Conservation (phyloP, 768 basidiomycete species). For the Butyriboletus loyo region DNA sequence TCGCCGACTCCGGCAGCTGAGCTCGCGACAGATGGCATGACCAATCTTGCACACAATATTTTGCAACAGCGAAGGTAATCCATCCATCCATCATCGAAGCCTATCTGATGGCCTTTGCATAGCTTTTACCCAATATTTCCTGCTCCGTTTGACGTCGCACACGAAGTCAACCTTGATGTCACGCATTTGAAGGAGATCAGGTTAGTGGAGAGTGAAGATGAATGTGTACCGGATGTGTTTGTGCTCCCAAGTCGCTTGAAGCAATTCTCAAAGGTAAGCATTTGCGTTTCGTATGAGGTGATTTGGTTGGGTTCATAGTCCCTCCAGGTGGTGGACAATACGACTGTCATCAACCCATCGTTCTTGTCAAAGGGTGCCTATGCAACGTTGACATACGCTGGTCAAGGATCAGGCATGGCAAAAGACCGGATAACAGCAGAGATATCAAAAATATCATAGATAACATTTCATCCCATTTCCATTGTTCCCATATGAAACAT, state of each 20-base stretch:
- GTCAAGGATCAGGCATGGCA: slow-evolving; percentile 24
- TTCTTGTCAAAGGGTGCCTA: slow-evolving; percentile 63
- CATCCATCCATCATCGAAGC: neutral
- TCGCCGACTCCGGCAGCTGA: slow-evolving; percentile 44
- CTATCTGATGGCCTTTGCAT: neutral
- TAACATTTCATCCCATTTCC: neutral
- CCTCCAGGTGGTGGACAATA: slow-evolving; percentile 69
- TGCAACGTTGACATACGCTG: slow-evolving; percentile 40
- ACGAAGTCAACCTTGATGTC: slow-evolving; percentile 88
- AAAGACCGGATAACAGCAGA: slow-evolving; percentile 29
- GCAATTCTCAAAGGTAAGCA: slow-evolving; percentile 80
- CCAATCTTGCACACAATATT: slow-evolving; percentile 72
- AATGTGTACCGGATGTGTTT: slow-evolving; percentile 74
- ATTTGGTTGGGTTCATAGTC: neutral
- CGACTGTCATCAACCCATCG: slow-evolving; percentile 83
- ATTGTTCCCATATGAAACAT: neutral
- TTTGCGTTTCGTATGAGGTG: neutral
- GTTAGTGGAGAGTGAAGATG: slow-evolving; percentile 33
- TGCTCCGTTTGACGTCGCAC: slow-evolving; percentile 64
- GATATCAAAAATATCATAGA: slow-evolving; percentile 27
- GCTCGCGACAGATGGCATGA: slow-evolving; percentile 67
- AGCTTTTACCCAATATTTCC: slow-evolving; percentile 98
- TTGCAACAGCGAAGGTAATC: slow-evolving; percentile 82
- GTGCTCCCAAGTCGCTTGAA: slow-evolving; percentile 86
- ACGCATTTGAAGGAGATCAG: slow-evolving; percentile 62